phyloP scores from a whole-genome alignment of 2,329 filamentous ascomycete genomes.

The Pestalotiopsis sp. region DNA sequence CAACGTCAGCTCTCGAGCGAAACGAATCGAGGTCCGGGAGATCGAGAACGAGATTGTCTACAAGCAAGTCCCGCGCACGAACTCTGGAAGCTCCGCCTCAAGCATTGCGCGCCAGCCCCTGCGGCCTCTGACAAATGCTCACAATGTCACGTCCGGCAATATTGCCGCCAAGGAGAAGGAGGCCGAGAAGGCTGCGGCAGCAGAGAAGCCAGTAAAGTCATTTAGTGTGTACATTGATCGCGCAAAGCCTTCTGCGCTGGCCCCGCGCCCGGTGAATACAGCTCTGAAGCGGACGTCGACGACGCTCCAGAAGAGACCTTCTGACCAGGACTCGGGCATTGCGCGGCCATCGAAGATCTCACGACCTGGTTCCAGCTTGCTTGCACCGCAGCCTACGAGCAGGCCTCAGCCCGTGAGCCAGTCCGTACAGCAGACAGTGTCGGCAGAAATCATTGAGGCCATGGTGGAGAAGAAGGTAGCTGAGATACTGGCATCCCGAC shows the following conservation, averaged over 20 bases:
- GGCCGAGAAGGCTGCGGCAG: conserved; percentile 51
- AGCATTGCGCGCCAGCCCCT: conserved; percentile 70
- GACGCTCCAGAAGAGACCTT: conserved; percentile 44
- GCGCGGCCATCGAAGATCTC: conserved; percentile 52
- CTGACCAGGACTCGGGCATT: conserved; percentile 29
- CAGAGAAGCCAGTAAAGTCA: conserved; percentile 74
- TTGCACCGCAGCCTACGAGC: conserved; percentile 20
- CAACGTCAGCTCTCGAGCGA: conserved; percentile 93
- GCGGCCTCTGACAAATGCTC: conserved; percentile 72
- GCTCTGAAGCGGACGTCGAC: conserved; percentile 24
- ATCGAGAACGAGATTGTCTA: conserved; percentile 95
- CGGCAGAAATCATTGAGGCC: conserved; percentile 79
- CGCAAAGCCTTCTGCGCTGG: conserved; percentile 44
- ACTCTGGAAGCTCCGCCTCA: conserved; percentile 36
- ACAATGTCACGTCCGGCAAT: conserved; percentile 70
- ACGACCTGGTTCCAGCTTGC: conserved; percentile 33
- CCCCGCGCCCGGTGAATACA: conserved; percentile 19
- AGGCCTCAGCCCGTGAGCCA: conserved; percentile 17
- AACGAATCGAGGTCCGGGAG: conserved; percentile 94
- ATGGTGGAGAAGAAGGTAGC: conserved; percentile 91
- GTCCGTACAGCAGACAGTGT: conserved; percentile 44
- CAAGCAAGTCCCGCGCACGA: conserved; percentile 67
- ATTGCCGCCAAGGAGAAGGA: conserved; percentile 49
- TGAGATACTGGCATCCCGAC: conserved; percentile 82
- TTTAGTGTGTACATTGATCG: conserved; percentile 88